phyloP scores from a whole-genome alignment of 495 filamentous ascomycete genomes.

The Haplographium delicatum region DNA sequence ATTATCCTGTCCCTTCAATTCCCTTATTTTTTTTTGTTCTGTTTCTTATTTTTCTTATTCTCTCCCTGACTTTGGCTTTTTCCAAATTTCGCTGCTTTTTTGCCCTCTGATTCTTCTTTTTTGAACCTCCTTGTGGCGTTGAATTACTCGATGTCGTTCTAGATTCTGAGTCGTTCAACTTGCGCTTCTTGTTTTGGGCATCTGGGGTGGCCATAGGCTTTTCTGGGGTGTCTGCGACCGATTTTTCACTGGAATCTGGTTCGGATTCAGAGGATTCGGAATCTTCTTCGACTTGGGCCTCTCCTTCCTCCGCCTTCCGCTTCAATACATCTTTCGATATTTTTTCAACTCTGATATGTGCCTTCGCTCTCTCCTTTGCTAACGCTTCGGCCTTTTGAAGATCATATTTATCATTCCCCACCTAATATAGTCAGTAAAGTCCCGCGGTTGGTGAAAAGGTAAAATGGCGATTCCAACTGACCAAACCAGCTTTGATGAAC shows the following conservation, averaged over 20 bases:
- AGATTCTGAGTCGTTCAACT: slow-evolving; percentile 1
- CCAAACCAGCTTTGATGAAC: slow-evolving; percentile 76
- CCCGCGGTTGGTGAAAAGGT: not conserved
- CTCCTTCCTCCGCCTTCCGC: slow-evolving; percentile 32
- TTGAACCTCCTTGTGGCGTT: slow-evolving; percentile 16
- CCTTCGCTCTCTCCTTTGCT: slow-evolving; percentile 47
- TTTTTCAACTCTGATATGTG: slow-evolving; percentile 43
- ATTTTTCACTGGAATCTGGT: slow-evolving; percentile 19
- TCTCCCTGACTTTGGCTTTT: slow-evolving; percentile 1
- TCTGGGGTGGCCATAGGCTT: not conserved
- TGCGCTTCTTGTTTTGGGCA: slow-evolving; percentile 12
- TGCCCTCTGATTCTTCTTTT: slow-evolving; percentile 23
- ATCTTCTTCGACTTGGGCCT: slow-evolving; percentile 6
- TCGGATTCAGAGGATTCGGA: slow-evolving; percentile 26
- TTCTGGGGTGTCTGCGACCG: slow-evolving; percentile 5
- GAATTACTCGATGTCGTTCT: not conserved
- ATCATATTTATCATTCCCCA: slow-evolving; percentile 60
- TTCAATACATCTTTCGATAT: slow-evolving; percentile 20
- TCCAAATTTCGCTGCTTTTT: slow-evolving; percentile 25
- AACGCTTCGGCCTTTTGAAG: slow-evolving; percentile 46
- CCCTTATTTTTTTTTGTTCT: too few species aligned
- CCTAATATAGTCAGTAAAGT: slow-evolving; percentile 32
- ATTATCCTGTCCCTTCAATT: too few species aligned
- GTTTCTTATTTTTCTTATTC: not conserved
- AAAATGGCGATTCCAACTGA: slow-evolving; percentile 30